A percentile compares a stretch with the other conserved stretches of the same genome.
These are phyloP conservation scores for Metschnikowia amazonensis DNA, from an alignment of 805 yeast genomes.

Conservation along the genomic window DNA sequence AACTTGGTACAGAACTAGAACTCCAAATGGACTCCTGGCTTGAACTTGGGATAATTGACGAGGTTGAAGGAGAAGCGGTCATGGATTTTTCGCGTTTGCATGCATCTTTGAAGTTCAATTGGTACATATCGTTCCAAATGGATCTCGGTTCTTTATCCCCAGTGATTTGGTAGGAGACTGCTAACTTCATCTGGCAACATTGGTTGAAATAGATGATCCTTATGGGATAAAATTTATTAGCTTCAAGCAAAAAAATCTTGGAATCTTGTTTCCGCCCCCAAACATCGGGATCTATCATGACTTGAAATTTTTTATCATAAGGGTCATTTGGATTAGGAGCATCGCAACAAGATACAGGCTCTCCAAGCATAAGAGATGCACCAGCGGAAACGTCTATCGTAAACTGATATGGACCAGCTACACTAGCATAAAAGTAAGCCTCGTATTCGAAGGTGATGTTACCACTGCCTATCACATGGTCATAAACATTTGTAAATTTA, in stretches of 20 bases:
- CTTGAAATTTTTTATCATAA: no score
- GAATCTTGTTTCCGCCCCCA: background rate
- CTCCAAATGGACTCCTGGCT: no score
- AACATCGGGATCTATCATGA: no score
- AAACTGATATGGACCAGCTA: constrained; percentile 3
- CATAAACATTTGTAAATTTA: background rate
- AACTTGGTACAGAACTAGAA: no score
- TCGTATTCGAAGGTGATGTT: constrained; percentile 4
- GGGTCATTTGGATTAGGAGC: no score
- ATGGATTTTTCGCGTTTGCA: background rate
- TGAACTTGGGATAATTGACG: no score
- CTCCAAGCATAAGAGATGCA: constrained; percentile 1
- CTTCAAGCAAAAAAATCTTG: constrained; percentile 3
- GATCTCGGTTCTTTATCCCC: background rate
- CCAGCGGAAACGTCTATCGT: constrained; percentile 2
- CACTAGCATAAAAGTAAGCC: constrained; percentile 5
- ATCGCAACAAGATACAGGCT: constrained; percentile 9
- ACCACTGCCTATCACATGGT: background rate
- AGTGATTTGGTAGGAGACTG: background rate
- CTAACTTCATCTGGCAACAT: background rate
- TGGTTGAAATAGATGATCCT: constrained; percentile 11
- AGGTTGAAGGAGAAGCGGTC: background rate
- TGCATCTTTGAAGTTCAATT: background rate
- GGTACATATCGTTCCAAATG: background rate
- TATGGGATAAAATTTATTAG: constrained; percentile 8